Conservation (phyloP, 257 asterid genomes). For the Leonotis leonurus region DNA sequence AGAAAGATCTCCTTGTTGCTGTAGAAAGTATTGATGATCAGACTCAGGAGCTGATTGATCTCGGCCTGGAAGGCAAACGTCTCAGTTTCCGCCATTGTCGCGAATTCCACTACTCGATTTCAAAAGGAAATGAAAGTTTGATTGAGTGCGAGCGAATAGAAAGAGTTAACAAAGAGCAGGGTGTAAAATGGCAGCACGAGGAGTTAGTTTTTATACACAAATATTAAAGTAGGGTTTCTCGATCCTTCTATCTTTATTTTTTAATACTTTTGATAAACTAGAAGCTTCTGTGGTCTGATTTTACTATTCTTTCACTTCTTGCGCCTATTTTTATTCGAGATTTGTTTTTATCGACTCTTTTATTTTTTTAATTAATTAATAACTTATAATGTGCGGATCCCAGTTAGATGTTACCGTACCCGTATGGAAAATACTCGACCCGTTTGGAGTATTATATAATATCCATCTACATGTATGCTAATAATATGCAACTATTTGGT, state of each 20-base stretch:
- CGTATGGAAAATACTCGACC: too few species aligned
- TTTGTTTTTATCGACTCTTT: too few species aligned
- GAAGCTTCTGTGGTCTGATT: too few species aligned
- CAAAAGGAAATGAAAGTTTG: not conserved
- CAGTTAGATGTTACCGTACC: too few species aligned
- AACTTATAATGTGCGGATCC: too few species aligned
- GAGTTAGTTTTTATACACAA: conserved; percentile 9
- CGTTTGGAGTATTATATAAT: too few species aligned
- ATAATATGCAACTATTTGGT: too few species aligned
- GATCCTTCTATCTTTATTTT: conserved; percentile 19
- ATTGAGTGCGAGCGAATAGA: not conserved
- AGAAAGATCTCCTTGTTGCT: conserved; percentile 76
- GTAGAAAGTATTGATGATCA: conserved; percentile 66
- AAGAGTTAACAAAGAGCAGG: not conserved
- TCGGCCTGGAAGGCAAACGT: conserved; percentile 77
- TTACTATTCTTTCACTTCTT: too few species aligned
- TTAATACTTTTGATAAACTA: too few species aligned
- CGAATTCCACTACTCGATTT: not conserved
- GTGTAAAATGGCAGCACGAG: not conserved
- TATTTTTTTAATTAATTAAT: too few species aligned
- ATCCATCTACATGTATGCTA: too few species aligned
- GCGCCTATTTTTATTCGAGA: too few species aligned
- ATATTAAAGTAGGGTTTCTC: conserved; percentile 16
- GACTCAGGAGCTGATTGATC: conserved; percentile 63
- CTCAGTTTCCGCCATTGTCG: conserved; percentile 45